Evolutionary conservation across 2,329 filamentous ascomycete genomes (phyloP).

Genomic region (Apiospora rasikravindrae): DNA sequence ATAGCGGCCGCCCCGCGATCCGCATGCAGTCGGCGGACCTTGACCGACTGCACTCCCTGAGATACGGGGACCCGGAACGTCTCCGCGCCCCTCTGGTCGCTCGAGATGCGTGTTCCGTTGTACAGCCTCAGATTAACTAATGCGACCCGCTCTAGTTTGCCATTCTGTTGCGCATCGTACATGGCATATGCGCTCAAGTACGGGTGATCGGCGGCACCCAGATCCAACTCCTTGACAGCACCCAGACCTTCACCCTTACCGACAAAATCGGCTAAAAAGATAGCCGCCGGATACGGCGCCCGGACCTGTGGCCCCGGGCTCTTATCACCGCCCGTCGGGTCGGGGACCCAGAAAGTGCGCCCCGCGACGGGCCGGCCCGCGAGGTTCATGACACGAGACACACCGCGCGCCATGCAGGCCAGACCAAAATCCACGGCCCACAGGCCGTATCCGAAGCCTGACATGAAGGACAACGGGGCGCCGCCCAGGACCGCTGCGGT

Average conservation of each 20-base stretch:
- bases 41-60: constrained; percentile 1
- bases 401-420: constrained; percentile 27
- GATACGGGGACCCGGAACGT: constrained; percentile 15
- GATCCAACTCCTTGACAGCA: constrained; percentile 17
- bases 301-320: constrained; percentile 28
- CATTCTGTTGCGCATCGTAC: constrained; percentile 15
- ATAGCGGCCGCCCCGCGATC: constrained; percentile 25
- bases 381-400: constrained; percentile 27
- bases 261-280: constrained; percentile 31
- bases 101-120: background rate
- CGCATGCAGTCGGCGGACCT: constrained; percentile 27
- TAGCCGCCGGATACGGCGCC: constrained; percentile 25
- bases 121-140: constrained; percentile 22
- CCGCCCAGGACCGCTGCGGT: constrained; percentile 13
- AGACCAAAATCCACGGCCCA: constrained; percentile 44
- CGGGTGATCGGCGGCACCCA: constrained; percentile 1
- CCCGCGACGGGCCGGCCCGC: constrained; percentile 26
- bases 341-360: constrained; percentile 28
- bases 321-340: constrained; percentile 4
- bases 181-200: constrained; percentile 23
- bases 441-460: constrained; percentile 39
- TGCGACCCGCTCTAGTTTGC: constrained; percentile 17
- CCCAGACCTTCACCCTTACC: constrained; percentile 24
- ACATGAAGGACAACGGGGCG: constrained; percentile 33
- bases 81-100: background rate